A percentile compares a stretch with the other conserved stretches of the same genome.
Evolutionary conservation across 1,284 basidiomycete genomes (phyloP).

Genomic region (Malassezia slooffiae): DNA sequence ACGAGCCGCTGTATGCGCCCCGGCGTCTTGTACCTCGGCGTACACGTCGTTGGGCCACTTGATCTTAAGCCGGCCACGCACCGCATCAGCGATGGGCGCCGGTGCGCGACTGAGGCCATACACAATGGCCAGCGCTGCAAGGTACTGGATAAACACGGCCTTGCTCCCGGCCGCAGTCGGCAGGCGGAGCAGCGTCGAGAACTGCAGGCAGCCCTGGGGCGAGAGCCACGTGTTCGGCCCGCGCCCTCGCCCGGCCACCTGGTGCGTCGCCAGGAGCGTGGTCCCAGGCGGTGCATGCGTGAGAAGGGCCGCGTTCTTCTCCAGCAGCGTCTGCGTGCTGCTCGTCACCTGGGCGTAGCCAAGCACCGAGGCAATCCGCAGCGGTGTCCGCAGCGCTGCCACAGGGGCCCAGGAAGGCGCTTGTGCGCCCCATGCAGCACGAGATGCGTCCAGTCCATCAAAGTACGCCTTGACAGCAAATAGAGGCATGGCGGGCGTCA

Average conservation of each 20-base stretch:
- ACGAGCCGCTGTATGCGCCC: no score
- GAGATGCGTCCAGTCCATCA: not conserved
- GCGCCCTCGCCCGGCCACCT: conserved; percentile 76
- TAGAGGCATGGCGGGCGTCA: not conserved
- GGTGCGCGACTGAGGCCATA: conserved; percentile 57
- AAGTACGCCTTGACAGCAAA: conserved; percentile 5
- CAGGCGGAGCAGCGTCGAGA: conserved; percentile 67
- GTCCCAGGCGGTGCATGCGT: conserved; percentile 62
- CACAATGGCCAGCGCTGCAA: conserved; percentile 77
- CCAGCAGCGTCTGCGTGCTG: conserved; percentile 88
- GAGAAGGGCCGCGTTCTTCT: conserved; percentile 70
- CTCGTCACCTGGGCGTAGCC: conserved; percentile 76
- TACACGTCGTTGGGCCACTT: conserved; percentile 99
- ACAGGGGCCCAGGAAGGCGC: not conserved
- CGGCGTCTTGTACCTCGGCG: conserved; percentile 53
- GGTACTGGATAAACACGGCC: conserved; percentile 90
- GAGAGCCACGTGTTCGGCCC: conserved; percentile 88
- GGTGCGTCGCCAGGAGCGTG: conserved; percentile 72
- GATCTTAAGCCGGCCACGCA: conserved; percentile 55
- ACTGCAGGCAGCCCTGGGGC: conserved; percentile 74
- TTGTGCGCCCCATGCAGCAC: not conserved
- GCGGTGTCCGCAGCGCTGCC: conserved; percentile 6
- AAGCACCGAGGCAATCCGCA: not conserved
- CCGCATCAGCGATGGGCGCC: conserved; percentile 50
- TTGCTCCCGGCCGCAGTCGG: conserved; percentile 56